Evolutionary conservation across 2,329 filamentous ascomycete species (phyloP).

Genomic region (Aspergillus sp.): DNA sequence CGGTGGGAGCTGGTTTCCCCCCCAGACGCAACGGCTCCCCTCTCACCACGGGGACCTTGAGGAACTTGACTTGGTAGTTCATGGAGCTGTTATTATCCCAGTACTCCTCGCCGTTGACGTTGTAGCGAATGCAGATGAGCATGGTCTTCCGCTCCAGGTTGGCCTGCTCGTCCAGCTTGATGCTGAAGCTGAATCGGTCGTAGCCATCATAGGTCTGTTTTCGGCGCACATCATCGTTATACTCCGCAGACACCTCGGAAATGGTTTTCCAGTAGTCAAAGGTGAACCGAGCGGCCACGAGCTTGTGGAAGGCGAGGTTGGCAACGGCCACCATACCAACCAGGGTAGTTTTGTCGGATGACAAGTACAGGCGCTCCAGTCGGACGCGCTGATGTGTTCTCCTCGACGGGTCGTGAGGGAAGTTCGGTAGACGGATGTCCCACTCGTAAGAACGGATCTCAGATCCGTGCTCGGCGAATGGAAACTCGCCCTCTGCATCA

Average conservation of each 20-base stretch:
- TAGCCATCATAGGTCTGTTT: constrained; percentile 63
- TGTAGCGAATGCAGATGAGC: constrained; percentile 87
- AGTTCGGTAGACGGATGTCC: constrained; percentile 83
- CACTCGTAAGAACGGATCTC: constrained; percentile 66
- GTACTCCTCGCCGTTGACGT: constrained; percentile 76
- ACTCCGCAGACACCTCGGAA: constrained; percentile 90
- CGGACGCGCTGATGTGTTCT: constrained; percentile 65
- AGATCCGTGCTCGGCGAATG: constrained; percentile 63
- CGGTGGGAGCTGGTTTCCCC: constrained; percentile 36
- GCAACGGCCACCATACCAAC: constrained; percentile 80
- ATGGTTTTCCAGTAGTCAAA: constrained; percentile 99
- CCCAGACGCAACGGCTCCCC: constrained; percentile 45
- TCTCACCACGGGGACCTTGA: constrained; percentile 68
- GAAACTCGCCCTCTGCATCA: constrained; percentile 85
- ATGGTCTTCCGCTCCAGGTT: constrained; percentile 91
- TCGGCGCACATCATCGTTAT: constrained; percentile 70
- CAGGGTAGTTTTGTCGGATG: constrained; percentile 79
- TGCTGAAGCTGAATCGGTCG: constrained; percentile 90
- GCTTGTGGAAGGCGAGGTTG: constrained; percentile 87
- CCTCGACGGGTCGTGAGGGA: constrained; percentile 65
- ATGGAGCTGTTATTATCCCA: constrained; percentile 90
- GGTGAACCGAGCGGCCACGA: constrained; percentile 88
- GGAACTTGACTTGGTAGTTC: constrained; percentile 95
- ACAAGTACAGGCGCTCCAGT: constrained; percentile 83
- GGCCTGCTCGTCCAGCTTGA: constrained; percentile 85